Conservation (phyloP, 2,329 filamentous ascomycete species). For the Alternaria tenuissima region DNA sequence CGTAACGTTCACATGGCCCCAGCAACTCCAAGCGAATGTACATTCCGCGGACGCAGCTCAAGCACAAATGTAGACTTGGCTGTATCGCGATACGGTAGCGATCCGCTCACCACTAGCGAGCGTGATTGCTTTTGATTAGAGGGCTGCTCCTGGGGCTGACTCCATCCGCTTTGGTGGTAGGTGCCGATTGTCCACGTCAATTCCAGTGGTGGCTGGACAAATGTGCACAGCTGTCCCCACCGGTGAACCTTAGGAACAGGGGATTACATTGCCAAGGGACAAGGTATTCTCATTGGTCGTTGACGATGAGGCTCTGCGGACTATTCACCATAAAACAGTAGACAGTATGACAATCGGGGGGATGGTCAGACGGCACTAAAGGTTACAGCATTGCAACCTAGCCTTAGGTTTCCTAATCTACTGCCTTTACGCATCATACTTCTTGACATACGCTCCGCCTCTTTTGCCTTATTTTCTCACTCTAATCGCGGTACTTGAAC, state of each 20-base stretch:
- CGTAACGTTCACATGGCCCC: slow-evolving; percentile 20
- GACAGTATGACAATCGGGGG: slow-evolving; percentile 28
- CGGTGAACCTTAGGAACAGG: slow-evolving; percentile 36
- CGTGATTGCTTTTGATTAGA: slow-evolving; percentile 36
- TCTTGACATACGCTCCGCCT: slow-evolving; percentile 36
- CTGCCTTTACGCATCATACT: slow-evolving; percentile 32
- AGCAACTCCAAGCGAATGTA: slow-evolving; percentile 18
- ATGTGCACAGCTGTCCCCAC: slow-evolving; percentile 32
- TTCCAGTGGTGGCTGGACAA: slow-evolving; percentile 41
- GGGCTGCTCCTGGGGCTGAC: slow-evolving; percentile 30
- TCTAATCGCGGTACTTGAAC: slow-evolving; percentile 19
- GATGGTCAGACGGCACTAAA: slow-evolving; percentile 30
- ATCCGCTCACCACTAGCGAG: slow-evolving; percentile 31
- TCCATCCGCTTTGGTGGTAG: slow-evolving; percentile 34
- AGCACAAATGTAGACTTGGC: slow-evolving; percentile 21
- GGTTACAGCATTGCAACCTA: slow-evolving; percentile 41
- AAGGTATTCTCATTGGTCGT: slow-evolving; percentile 22
- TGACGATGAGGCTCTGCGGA: slow-evolving; percentile 47
- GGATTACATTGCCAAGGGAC: slow-evolving; percentile 15
- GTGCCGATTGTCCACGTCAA: slow-evolving; percentile 36
- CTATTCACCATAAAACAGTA: slow-evolving; percentile 42
- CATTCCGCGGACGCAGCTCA: slow-evolving; percentile 24
- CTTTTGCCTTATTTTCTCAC: slow-evolving; percentile 27
- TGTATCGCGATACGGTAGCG: slow-evolving; percentile 30
- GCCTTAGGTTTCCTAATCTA: slow-evolving; percentile 26